Evolutionary conservation across 805 yeast species (phyloP).

Genomic region (Suhomyces pyralidae): DNA sequence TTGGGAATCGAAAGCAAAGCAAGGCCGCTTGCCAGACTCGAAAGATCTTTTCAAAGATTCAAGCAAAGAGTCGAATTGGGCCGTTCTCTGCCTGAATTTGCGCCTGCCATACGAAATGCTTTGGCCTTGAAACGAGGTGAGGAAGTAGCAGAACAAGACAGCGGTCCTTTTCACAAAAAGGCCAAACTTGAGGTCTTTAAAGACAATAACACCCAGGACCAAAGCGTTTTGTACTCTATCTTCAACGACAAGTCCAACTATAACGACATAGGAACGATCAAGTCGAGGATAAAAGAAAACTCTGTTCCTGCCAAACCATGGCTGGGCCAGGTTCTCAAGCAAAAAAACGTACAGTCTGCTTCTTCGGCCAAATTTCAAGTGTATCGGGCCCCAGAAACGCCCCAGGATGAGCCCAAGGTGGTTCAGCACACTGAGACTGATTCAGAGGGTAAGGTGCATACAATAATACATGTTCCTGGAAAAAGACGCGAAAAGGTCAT

Average conservation of each 20-base stretch:
- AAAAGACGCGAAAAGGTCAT: constrained; percentile 59
- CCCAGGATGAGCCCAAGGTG: constrained; percentile 3
- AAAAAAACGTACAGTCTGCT: constrained; percentile 24
- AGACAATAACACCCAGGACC: constrained; percentile 23
- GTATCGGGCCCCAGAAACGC: constrained; percentile 20
- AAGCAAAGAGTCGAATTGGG: constrained; percentile 25
- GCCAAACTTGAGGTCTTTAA: constrained; percentile 41
- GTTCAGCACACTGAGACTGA: constrained; percentile 7
- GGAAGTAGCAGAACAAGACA: constrained; percentile 10
- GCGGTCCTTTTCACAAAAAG: constrained; percentile 13
- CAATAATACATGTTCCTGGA: constrained; percentile 53
- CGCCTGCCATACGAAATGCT: constrained; percentile 18
- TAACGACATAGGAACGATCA: constrained; percentile 49
- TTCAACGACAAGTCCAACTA: constrained; percentile 30
- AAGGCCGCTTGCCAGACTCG: constrained; percentile 50
- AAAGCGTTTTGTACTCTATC: constrained; percentile 18
- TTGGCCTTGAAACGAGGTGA: constrained; percentile 39
- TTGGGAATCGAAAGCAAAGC: constrained; percentile 61
- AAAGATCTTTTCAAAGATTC: constrained; percentile 43
- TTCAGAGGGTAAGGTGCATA: constrained; percentile 37
- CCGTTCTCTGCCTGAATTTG: constrained; percentile 16
- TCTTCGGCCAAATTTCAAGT: constrained; percentile 28
- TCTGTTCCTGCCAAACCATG: constrained; percentile 51
- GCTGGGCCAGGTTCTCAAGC: constrained; percentile 59
- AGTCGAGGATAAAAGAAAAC: constrained; percentile 63